Evolutionary conservation across 1,139 yeast genomes (phyloP).

Genomic region (Taphrina populina): DNA sequence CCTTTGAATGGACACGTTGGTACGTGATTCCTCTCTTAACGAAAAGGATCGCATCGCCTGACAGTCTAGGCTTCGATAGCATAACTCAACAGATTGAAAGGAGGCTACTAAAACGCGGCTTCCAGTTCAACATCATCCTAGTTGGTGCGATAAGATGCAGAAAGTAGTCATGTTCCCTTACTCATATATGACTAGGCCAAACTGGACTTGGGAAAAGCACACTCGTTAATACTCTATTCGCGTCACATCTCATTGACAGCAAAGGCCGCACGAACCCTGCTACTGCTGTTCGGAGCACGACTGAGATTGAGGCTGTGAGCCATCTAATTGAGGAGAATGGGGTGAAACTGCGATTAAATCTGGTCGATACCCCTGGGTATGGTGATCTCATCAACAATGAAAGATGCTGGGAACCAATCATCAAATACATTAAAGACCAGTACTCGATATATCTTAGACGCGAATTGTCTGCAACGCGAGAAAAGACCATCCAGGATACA

Average conservation of each 20-base stretch:
- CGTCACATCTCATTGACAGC: constrained; percentile 72
- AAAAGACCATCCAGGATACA: constrained; percentile 77
- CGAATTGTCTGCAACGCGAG: constrained; percentile 95
- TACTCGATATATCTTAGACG: constrained; percentile 89
- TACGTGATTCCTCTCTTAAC: not conserved
- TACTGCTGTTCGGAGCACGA: constrained; percentile 80
- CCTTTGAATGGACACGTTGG: constrained; percentile 29
- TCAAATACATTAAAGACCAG: constrained; percentile 93
- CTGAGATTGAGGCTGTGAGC: constrained; percentile 75
- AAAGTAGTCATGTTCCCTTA: not conserved
- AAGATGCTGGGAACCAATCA: constrained; percentile 95
- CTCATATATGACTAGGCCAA: constrained; percentile 49
- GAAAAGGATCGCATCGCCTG: constrained; percentile 6
- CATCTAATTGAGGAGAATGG: constrained; percentile 76
- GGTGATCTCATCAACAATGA: constrained; percentile 96
- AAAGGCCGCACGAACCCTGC: constrained; percentile 64
- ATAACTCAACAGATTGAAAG: constrained; percentile 94
- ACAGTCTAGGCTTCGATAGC: constrained; percentile 77
- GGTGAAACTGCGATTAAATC: constrained; percentile 78
- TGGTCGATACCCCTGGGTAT: constrained; percentile 96
- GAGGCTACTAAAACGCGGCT: constrained; percentile 85
- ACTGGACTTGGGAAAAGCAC: constrained; percentile 96
- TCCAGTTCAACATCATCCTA: constrained; percentile 89
- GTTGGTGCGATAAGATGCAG: constrained; percentile 55
- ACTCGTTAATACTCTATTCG: constrained; percentile 81